Evolutionary conservation across 257 asterid species (phyloP).

Genomic region (Linderniella brevidens): DNA sequence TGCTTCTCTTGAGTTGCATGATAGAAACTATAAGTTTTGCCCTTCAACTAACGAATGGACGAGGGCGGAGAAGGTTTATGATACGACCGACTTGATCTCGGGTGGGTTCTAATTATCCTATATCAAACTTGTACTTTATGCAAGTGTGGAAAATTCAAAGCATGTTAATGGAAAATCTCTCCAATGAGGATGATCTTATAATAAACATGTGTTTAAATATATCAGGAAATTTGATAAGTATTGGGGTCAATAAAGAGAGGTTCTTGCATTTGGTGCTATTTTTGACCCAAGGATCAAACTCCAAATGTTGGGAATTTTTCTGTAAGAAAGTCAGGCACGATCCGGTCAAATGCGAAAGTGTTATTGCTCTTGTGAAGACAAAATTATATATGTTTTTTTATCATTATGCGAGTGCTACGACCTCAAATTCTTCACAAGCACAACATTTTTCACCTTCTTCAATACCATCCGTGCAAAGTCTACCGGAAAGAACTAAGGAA

Average conservation of each 20-base stretch:
- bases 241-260: background rate
- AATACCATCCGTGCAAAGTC: background rate
- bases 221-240: background rate
- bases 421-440: background rate
- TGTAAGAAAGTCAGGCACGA: background rate
- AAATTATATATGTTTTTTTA: background rate
- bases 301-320: background rate
- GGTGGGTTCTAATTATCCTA: constrained; percentile 3
- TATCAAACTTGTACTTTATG: constrained; percentile 2
- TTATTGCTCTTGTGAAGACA: background rate
- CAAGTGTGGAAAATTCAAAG: background rate
- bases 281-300: background rate
- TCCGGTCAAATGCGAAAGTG: background rate
- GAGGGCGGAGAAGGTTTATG: background rate
- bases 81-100: background rate
- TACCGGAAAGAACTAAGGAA: background rate
- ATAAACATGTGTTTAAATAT: background rate
- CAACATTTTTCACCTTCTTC: background rate
- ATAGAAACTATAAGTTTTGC: background rate
- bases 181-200: background rate
- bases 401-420: background rate
- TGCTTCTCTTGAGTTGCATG: constrained; percentile 1
- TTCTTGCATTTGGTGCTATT: constrained; percentile 3
- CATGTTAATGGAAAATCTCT: background rate
- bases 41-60: constrained; percentile 1